These are phyloP conservation scores for Abrus pulchellus DNA, from an alignment of 306 rosid genomes.

Conservation along the genomic window DNA sequence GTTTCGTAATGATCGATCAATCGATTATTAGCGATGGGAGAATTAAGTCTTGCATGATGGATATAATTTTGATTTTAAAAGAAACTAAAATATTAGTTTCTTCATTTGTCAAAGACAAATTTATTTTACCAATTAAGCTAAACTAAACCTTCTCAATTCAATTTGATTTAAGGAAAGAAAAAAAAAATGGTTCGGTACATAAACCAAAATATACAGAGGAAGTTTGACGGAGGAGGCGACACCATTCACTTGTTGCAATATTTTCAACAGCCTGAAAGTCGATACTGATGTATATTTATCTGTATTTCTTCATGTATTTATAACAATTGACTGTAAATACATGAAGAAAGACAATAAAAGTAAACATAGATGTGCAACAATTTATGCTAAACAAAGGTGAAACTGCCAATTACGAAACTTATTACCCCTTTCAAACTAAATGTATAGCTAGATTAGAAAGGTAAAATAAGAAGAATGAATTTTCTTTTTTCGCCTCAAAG, in stretches of 20 bases:
- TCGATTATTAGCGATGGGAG: no score
- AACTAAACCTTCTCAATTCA: neutral
- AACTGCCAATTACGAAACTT: constrained; percentile 32
- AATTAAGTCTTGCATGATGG: no score
- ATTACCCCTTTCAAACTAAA: constrained; percentile 41
- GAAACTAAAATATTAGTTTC: no score
- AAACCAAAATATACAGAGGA: neutral
- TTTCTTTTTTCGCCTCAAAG: constrained; percentile 2
- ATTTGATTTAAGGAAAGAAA: no score
- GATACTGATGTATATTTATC: constrained; percentile 12
- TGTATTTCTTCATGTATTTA: constrained; percentile 48
- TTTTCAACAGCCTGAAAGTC: constrained; percentile 4
- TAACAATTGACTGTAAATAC: constrained; percentile 33
- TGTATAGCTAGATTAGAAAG: constrained; percentile 8
- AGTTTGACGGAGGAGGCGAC: neutral
- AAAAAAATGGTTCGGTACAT: neutral
- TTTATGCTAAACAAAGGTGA: constrained; percentile 20
- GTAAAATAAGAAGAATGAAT: constrained; percentile 22
- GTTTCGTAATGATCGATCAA: no score
- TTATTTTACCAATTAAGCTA: no score
- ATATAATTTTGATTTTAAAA: no score
- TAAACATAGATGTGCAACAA: constrained; percentile 10
- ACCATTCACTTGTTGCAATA: constrained; percentile 18
- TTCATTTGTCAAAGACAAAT: no score
- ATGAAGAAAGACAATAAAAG: constrained; percentile 41